A percentile compares a stretch with the other conserved stretches of the same genome.
phyloP scores from a whole-genome alignment of 1,284 basidiomycete species.

The Inonotus hispidus region DNA sequence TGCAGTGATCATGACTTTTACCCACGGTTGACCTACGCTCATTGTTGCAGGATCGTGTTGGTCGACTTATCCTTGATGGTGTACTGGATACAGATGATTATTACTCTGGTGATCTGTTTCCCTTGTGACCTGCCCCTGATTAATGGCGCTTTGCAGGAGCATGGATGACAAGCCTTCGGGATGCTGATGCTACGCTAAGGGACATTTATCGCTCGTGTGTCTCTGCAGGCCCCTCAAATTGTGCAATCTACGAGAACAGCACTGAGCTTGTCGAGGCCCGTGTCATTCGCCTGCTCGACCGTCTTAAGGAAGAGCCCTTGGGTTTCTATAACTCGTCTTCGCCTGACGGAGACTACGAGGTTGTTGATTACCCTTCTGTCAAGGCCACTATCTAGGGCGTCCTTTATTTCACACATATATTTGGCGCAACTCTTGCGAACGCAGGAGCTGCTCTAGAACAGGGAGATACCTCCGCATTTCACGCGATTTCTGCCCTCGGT shows the following conservation, averaged over 20 bases:
- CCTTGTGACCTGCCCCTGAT: not conserved
- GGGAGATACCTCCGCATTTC: conserved; percentile 18
- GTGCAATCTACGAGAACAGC: too few relatives aligned
- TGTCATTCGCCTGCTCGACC: conserved; percentile 7
- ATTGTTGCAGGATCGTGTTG: conserved; percentile 19
- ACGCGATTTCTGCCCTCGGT: not conserved
- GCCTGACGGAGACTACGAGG: conserved; percentile 5
- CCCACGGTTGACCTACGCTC: not conserved
- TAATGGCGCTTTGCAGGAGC: conserved; percentile 2
- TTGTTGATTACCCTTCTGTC: conserved; percentile 16
- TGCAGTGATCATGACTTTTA: too few relatives aligned
- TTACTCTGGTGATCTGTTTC: conserved; percentile 1
- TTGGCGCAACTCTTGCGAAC: conserved; percentile 1
- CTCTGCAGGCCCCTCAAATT: conserved; percentile 19
- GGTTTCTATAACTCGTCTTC: not conserved
- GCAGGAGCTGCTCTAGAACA: conserved; percentile 17
- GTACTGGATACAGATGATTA: conserved; percentile 15
- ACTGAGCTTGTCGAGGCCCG: conserved; percentile 20
- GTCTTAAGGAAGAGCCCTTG: not conserved
- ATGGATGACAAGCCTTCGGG: conserved; percentile 21
- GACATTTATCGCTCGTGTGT: conserved; percentile 21
- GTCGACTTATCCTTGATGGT: conserved; percentile 21
- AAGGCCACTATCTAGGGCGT: conserved; percentile 12
- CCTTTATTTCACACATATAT: conserved; percentile 18
- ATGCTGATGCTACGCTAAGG: conserved; percentile 19